Percentiles rank a stretch among this genome's conserved stretches.
Conservation (phyloP, 257 asterid species). For the Prunella vulgaris region DNA sequence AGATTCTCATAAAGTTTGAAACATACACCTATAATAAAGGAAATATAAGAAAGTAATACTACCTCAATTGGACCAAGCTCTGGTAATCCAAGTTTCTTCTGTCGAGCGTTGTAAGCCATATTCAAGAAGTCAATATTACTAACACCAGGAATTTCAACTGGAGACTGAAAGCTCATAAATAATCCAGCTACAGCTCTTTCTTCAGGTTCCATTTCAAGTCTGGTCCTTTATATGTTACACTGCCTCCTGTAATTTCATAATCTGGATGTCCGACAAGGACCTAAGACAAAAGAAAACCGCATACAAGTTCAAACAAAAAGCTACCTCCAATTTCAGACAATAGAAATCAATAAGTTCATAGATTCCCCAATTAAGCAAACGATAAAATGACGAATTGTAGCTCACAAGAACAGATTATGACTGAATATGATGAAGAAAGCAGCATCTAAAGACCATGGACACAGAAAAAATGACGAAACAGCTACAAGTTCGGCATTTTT, state of each 20-base stretch:
- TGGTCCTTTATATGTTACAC: constrained; percentile 72
- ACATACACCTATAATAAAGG: not conserved
- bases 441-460: not conserved
- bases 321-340: not conserved
- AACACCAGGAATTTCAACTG: constrained; percentile 96
- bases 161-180: constrained; percentile 96
- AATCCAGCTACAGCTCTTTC: constrained; percentile 91
- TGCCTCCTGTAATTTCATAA: constrained; percentile 90
- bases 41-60: not conserved
- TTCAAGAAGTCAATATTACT: constrained; percentile 91
- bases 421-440: not conserved
- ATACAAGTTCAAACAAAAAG: constrained; percentile 20
- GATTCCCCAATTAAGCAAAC: not conserved
- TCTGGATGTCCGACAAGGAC: constrained; percentile 99
- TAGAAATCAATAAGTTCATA: not conserved
- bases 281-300: constrained; percentile 41
- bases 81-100: constrained; percentile 68
- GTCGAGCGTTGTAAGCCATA: constrained; percentile 93
- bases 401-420: not conserved
- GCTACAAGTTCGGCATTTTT: not conserved
- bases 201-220: constrained; percentile 94
- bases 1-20: not conserved
- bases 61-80: constrained; percentile 99
- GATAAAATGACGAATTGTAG: not conserved
- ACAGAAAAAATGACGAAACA: not conserved